Conservation (phyloP, 306 rosid genomes). For the Prunus persica region DNA sequence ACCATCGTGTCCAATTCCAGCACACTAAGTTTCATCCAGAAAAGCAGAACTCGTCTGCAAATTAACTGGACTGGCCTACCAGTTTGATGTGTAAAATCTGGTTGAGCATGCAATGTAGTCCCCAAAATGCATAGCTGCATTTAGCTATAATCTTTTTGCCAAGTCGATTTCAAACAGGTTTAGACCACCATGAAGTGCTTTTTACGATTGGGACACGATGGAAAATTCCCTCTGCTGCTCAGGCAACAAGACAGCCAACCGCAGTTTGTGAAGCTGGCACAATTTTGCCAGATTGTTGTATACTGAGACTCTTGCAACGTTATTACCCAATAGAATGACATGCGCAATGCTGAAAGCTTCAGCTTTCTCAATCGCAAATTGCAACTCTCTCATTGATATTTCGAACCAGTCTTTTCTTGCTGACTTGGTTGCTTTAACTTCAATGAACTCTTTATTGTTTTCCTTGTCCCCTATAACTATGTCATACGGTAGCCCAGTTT, state of each 20-base stretch:
- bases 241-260: conserved; percentile 64
- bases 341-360: conserved; percentile 75
- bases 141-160: neutral
- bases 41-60: neutral
- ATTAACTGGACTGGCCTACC: neutral
- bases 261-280: conserved; percentile 59
- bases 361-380: conserved; percentile 66
- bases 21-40: neutral
- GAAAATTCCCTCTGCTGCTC: conserved; percentile 41
- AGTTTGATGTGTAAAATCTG: neutral
- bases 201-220: conserved; percentile 47
- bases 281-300: conserved; percentile 65
- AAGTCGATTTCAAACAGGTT: neutral
- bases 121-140: neutral
- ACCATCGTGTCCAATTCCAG: neutral
- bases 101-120: neutral
- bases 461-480: conserved; percentile 45
- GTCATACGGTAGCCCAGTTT: conserved; percentile 82
- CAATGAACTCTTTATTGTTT: conserved; percentile 46
- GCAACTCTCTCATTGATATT: conserved; percentile 76
- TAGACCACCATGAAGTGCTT: neutral
- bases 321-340: conserved; percentile 44
- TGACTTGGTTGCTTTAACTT: conserved; percentile 84
- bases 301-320: conserved; percentile 48
- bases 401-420: conserved; percentile 79